phyloP scores from a whole-genome alignment of 768 basidiomycete species.

The Pleurotus eryngii region DNA sequence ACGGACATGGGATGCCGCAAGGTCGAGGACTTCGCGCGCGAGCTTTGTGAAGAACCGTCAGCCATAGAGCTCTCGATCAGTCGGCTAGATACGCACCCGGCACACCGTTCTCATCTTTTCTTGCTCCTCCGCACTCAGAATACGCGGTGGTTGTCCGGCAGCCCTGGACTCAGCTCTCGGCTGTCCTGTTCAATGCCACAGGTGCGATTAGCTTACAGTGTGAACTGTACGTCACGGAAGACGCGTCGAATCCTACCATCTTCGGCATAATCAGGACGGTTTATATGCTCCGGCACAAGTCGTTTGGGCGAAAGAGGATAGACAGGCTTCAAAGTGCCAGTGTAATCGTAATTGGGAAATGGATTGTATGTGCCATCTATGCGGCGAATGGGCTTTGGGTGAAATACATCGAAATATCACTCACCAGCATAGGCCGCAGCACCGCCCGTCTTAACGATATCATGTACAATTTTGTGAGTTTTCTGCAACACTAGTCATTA shows the following conservation, averaged over 20 bases:
- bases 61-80: background rate
- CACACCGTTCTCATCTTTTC: conserved; percentile 88
- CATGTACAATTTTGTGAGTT: conserved; percentile 78
- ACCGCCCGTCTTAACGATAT: conserved; percentile 34
- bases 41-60: conserved; percentile 45
- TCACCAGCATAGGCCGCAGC: background rate
- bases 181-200: conserved; percentile 37
- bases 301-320: conserved; percentile 87
- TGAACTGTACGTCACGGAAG: background rate
- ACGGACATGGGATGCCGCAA: conserved; percentile 78
- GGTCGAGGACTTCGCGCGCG: conserved; percentile 88
- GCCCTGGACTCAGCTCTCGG: conserved; percentile 58
- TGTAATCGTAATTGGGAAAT: conserved; percentile 72
- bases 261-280: conserved; percentile 83
- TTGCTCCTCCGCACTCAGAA: conserved; percentile 72
- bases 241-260: conserved; percentile 27
- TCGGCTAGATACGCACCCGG: conserved; percentile 50
- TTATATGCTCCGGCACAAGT: conserved; percentile 77
- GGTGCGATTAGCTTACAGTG: background rate
- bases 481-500: conserved; percentile 44
- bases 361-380: conserved; percentile 79
- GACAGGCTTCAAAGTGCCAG: conserved; percentile 74
- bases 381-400: background rate
- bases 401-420: background rate
- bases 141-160: conserved; percentile 58